Evolutionary conservation across 331 rosid genomes (phyloP), one percentile per base, ranked within the genome.

Genomic region (Pyracantha coccinea): DNA sequence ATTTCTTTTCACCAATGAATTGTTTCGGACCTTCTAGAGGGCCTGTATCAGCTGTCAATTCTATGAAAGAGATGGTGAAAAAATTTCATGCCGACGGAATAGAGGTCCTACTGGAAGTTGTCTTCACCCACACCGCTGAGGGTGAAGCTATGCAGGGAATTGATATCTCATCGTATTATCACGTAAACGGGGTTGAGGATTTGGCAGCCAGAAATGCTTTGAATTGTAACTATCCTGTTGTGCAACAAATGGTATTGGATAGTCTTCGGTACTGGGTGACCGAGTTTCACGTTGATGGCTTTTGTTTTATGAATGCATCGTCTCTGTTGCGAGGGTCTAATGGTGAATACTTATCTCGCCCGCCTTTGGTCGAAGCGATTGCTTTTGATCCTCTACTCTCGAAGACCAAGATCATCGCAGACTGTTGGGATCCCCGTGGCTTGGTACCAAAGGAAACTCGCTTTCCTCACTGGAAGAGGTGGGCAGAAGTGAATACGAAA

Each of bases 381-480:
- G 80, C 95, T 76, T 94, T 88, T 67, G 99, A 94, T 72, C 99
- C 99, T 0, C 60, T 90, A 65, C 92, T 92, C 63, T 86, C 91
- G 17, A 90, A 85, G 70, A 86, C 92, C 74, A 94, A 92, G 86
- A 77, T 88, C 81, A 87, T 92, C 64, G 97, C 99, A 79, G 96
- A 94, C 74, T 76, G 74, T 52, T 86, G 93, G 95, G 96, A 88
- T 73, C 95, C 95, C 9, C 75, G 76, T 79, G 89, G 52, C 69
- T 78, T 72, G 71, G 79, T 78, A 66, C 60, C 75, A 15, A 85
- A 78, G 82, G 83, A 84, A 74, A 80, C 67, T 71, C 92, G 64
- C 38, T 90, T 91, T 84, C 97, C 99, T 71, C 99, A 94, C 79
- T 94, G 99, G 98, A 92, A 83, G 92, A 87, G 89, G 86, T 94